phyloP scores from a whole-genome alignment of 345 rosid species.

The Cardamine chenopodiifolia region DNA sequence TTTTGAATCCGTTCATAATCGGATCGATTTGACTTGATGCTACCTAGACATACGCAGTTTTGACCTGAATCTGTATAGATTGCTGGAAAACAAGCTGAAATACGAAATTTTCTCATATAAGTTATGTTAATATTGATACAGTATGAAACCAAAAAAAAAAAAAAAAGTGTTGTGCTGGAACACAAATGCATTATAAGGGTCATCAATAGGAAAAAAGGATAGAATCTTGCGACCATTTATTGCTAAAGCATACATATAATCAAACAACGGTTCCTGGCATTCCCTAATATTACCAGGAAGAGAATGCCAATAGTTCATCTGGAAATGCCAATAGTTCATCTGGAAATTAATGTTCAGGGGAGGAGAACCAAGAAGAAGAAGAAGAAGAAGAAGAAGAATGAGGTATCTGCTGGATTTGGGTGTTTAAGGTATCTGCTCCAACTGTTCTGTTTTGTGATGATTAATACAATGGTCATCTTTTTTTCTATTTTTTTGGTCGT shows the following conservation, averaged over 20 bases:
- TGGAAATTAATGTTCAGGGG: constrained; percentile 92
- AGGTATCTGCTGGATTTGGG: no score
- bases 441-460: constrained; percentile 8
- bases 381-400: neutral
- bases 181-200: neutral
- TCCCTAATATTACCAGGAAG: constrained; percentile 83
- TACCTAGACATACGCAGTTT: no score
- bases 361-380: constrained; percentile 58
- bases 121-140: neutral
- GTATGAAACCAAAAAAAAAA: neutral
- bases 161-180: neutral
- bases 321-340: constrained; percentile 99
- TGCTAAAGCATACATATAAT: constrained; percentile 67
- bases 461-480: neutral
- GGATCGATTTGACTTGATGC: neutral
- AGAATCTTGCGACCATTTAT: constrained; percentile 71
- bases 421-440: neutral
- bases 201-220: neutral
- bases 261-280: constrained; percentile 90
- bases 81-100: no score
- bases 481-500: no score
- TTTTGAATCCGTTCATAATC: neutral
- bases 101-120: neutral
- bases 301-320: constrained; percentile 98
- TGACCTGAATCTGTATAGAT: neutral